These are phyloP conservation scores for Globisporangium heterothallicum DNA, from an alignment of 352 stramenopile genomes.

Conservation along the genomic window DNA sequence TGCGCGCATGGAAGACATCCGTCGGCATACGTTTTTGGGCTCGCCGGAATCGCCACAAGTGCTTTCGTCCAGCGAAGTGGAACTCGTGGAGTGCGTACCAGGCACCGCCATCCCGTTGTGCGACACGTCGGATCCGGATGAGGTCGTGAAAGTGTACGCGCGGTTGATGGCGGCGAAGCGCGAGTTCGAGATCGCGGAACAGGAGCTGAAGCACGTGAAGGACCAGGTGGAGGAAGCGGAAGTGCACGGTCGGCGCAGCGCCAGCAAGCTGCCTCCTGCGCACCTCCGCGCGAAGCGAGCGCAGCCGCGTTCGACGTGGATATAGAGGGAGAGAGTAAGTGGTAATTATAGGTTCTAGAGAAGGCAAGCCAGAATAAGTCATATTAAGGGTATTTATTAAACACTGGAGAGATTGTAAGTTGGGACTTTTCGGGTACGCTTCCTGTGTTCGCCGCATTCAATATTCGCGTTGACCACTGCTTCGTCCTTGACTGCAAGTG, in stretches of 20 bases:
- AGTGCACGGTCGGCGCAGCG: slow-evolving; percentile 12
- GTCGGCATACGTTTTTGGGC: slow-evolving; percentile 13
- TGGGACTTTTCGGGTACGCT: too few relatives aligned
- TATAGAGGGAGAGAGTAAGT: slow-evolving; percentile 1
- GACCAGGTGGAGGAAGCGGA: slow-evolving; percentile 9
- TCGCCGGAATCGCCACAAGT: slow-evolving; percentile 7
- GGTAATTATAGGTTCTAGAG: too few relatives aligned
- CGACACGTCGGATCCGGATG: slow-evolving; percentile 12
- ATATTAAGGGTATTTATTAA: too few relatives aligned
- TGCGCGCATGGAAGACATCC: slow-evolving; percentile 15
- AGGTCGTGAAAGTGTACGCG: slow-evolving; percentile 18
- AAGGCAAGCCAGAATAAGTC: too few relatives aligned
- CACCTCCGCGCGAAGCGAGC: slow-evolving; percentile 4
- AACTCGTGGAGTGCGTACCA: slow-evolving; percentile 11
- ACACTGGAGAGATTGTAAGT: too few relatives aligned
- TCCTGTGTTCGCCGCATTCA: too few relatives aligned
- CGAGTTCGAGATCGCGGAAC: slow-evolving; percentile 15
- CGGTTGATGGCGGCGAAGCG: slow-evolving; percentile 15
- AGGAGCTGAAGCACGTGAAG: slow-evolving; percentile 17
- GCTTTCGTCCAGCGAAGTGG: slow-evolving; percentile 8
- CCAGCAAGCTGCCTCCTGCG: slow-evolving; percentile 8
- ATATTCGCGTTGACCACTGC: too few relatives aligned
- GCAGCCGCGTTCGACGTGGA: slow-evolving; percentile 11
- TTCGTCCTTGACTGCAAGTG: too few relatives aligned
- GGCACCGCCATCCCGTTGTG: slow-evolving; percentile 13